Conservation (phyloP, 176 grass and related monocot species). For the Eragrostis nindensis region DNA sequence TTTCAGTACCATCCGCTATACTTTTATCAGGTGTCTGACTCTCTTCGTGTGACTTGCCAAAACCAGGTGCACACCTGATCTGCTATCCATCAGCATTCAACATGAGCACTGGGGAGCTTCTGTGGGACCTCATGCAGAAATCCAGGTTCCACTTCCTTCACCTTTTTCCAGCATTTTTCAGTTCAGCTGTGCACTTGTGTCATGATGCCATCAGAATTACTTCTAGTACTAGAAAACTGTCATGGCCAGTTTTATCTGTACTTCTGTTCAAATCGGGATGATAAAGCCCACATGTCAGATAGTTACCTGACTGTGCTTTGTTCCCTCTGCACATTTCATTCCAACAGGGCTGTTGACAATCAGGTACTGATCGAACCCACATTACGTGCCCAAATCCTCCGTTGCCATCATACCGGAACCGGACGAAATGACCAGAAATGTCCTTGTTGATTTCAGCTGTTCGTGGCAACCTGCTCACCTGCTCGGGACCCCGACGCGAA, state of each 20-base stretch:
- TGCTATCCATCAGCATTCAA: slow-evolving; percentile 79
- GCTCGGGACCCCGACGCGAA: slow-evolving; percentile 43
- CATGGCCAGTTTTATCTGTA: too few species aligned
- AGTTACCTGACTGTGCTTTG: neutral
- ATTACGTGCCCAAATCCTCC: neutral
- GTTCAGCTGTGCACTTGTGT: neutral
- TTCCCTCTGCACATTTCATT: neutral
- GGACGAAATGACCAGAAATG: neutral
- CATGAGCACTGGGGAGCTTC: slow-evolving; percentile 61
- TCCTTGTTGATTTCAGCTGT: slow-evolving; percentile 48
- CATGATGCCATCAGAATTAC: neutral
- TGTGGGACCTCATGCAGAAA: slow-evolving; percentile 84
- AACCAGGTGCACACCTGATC: slow-evolving; percentile 61
- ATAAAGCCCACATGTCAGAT: neutral
- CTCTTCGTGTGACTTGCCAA: neutral
- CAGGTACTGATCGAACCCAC: slow-evolving; percentile 42
- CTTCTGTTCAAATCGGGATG: neutral
- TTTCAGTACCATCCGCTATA: too few species aligned
- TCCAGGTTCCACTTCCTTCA: slow-evolving; percentile 62
- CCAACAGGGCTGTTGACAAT: slow-evolving; percentile 63
- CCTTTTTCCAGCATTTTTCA: neutral
- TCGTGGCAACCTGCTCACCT: slow-evolving; percentile 62
- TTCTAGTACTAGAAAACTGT: too few species aligned
- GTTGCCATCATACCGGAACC: too few species aligned
- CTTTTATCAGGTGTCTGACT: neutral